These are phyloP conservation scores for Colletotrichum tamarilloi DNA, from an alignment of 2,329 filamentous ascomycete genomes.

Conservation along the genomic window DNA sequence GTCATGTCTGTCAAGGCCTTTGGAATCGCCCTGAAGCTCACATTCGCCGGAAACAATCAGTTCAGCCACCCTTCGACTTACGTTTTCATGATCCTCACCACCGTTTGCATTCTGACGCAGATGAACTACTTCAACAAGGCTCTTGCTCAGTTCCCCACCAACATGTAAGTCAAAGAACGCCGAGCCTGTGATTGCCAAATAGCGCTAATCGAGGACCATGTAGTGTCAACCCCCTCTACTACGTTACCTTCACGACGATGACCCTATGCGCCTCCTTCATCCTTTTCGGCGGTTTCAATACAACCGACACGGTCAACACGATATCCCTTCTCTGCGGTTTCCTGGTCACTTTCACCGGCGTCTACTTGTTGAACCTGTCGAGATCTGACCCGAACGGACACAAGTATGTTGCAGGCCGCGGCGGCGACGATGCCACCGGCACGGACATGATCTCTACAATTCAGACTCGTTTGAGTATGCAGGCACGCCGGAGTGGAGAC, in stretches of 20 bases:
- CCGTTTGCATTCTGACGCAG: constrained; percentile 95
- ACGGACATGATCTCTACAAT: constrained; percentile 92
- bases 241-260: constrained; percentile 96
- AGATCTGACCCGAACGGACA: constrained; percentile 88
- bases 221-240: constrained; percentile 96
- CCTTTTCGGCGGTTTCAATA: constrained; percentile 96
- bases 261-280: constrained; percentile 96
- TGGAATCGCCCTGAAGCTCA: constrained; percentile 96
- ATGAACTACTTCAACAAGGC: constrained; percentile 99
- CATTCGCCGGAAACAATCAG: constrained; percentile 92
- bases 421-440: constrained; percentile 81
- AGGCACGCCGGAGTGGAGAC: constrained; percentile 80
- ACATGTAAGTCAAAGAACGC: constrained; percentile 76
- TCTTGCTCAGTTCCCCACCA: constrained; percentile 94
- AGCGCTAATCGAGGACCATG: constrained; percentile 9
- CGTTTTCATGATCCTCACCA: constrained; percentile 93
- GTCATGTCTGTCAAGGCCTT: constrained; percentile 99
- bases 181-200: background rate
- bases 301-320: constrained; percentile 89
- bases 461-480: constrained; percentile 94
- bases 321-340: constrained; percentile 94
- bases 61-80: constrained; percentile 96
- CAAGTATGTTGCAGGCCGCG: constrained; percentile 69
- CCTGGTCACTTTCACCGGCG: constrained; percentile 92
- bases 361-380: constrained; percentile 96